A percentile compares a stretch with the other conserved stretches of the same genome.
Conservation (phyloP, 805 yeast species). For the Lachancea meyersii region DNA sequence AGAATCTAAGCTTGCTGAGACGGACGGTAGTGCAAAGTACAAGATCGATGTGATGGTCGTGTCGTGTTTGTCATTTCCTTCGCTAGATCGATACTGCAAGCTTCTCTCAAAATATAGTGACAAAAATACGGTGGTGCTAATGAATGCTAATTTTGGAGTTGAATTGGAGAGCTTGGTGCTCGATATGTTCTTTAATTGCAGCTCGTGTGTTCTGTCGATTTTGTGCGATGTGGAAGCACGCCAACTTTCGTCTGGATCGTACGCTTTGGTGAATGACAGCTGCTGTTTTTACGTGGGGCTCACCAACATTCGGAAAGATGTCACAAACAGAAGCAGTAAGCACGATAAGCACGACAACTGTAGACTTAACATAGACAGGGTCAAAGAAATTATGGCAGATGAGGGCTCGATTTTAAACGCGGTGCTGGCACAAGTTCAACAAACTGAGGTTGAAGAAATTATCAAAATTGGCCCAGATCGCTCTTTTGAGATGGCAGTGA, state of each 20-base stretch:
- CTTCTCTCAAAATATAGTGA: slow-evolving; percentile 16
- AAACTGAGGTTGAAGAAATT: slow-evolving; percentile 13
- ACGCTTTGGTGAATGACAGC: slow-evolving; percentile 26
- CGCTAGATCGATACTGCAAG: slow-evolving; percentile 18
- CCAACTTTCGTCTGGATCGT: slow-evolving; percentile 30
- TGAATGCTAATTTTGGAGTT: slow-evolving; percentile 30
- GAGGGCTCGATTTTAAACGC: slow-evolving; percentile 7
- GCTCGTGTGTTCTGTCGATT: slow-evolving; percentile 24
- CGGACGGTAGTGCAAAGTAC: slow-evolving; percentile 15
- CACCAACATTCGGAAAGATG: slow-evolving; percentile 14
- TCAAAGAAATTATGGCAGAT: slow-evolving; percentile 1
- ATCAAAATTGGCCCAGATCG: slow-evolving; percentile 13
- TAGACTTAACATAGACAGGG: background rate
- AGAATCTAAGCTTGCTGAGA: slow-evolving; percentile 9
- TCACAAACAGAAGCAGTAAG: background rate
- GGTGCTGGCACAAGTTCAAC: slow-evolving; percentile 6
- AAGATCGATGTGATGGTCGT: slow-evolving; percentile 24
- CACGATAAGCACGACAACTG: background rate
- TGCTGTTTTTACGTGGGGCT: slow-evolving; percentile 24
- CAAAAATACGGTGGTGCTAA: slow-evolving; percentile 20
- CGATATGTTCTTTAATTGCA: slow-evolving; percentile 13
- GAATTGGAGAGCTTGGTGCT: slow-evolving; percentile 25
- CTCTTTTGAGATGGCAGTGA: slow-evolving; percentile 20
- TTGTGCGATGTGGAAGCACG: slow-evolving; percentile 29
- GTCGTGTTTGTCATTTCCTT: slow-evolving; percentile 25